phyloP scores from a whole-genome alignment of 345 rosid species.

The Hevea brasiliensis region DNA sequence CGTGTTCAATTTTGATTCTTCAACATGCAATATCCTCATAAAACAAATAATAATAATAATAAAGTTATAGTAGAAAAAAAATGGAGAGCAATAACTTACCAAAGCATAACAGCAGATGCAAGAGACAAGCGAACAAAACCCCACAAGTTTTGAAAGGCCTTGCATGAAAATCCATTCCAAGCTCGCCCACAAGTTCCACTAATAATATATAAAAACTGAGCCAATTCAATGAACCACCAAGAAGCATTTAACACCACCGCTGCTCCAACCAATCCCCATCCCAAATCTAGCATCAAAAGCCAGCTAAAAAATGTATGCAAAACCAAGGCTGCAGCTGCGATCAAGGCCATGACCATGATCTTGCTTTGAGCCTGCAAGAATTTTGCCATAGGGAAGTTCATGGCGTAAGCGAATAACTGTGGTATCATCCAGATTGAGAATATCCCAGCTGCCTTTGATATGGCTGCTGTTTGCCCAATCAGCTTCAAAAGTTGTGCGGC shows the following conservation, averaged over 20 bases:
- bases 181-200: slow-evolving; percentile 77
- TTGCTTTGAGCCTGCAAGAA: slow-evolving; percentile 93
- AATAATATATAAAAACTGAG: slow-evolving; percentile 59
- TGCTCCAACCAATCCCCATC: slow-evolving; percentile 74
- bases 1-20: neutral
- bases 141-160: slow-evolving; percentile 77
- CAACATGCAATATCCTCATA: neutral
- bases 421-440: slow-evolving; percentile 87
- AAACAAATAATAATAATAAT: neutral
- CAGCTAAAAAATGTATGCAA: slow-evolving; percentile 66
- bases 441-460: slow-evolving; percentile 67
- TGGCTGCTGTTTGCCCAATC: slow-evolving; percentile 68
- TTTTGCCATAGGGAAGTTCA: slow-evolving; percentile 77
- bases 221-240: slow-evolving; percentile 61
- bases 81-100: slow-evolving; percentile 44
- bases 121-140: slow-evolving; percentile 67
- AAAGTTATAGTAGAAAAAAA: neutral
- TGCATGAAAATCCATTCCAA: slow-evolving; percentile 77
- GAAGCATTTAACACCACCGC: slow-evolving; percentile 67
- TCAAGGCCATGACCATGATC: slow-evolving; percentile 76
- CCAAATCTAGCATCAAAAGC: slow-evolving; percentile 56
- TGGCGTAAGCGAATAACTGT: slow-evolving; percentile 71
- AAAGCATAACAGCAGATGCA: slow-evolving; percentile 91
- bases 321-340: slow-evolving; percentile 53
- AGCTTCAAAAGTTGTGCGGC: slow-evolving; percentile 46